Conservation (phyloP, 306 rosid genomes). For the Rubus idaeus region DNA sequence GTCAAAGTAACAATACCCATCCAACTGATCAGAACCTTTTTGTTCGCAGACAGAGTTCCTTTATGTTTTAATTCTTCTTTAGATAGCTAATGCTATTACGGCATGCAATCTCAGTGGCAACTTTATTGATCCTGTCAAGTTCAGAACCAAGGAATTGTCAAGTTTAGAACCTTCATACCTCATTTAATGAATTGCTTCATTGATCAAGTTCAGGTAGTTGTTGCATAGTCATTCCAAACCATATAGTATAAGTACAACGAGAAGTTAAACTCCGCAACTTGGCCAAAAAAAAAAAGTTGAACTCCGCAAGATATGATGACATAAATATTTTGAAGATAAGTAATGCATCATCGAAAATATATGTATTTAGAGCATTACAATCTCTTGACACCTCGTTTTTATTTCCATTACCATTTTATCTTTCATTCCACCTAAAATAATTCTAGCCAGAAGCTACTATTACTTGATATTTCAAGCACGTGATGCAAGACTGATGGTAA, state of each 20-base stretch:
- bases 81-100: neutral
- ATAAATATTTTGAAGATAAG: neutral
- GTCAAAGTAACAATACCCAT: too few relatives aligned
- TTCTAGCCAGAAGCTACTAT: neutral
- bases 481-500: neutral
- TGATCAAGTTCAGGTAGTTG: constrained; percentile 38
- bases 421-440: neutral
- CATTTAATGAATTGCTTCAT: constrained; percentile 19
- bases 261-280: neutral
- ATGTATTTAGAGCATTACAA: neutral
- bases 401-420: neutral
- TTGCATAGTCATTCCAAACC: constrained; percentile 44
- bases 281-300: too few relatives aligned
- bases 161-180: constrained; percentile 29
- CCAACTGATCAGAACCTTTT: too few relatives aligned
- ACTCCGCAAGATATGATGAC: neutral
- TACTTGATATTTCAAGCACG: neutral
- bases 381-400: neutral
- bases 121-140: neutral
- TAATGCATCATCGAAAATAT: neutral
- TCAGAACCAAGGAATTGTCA: neutral
- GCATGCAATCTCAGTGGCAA: neutral
- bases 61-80: neutral
- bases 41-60: too few relatives aligned
- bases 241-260: too few relatives aligned